These are phyloP conservation scores for Colletotrichum liaoningense DNA, from an alignment of 2,329 filamentous ascomycete species.

Conservation along the genomic window DNA sequence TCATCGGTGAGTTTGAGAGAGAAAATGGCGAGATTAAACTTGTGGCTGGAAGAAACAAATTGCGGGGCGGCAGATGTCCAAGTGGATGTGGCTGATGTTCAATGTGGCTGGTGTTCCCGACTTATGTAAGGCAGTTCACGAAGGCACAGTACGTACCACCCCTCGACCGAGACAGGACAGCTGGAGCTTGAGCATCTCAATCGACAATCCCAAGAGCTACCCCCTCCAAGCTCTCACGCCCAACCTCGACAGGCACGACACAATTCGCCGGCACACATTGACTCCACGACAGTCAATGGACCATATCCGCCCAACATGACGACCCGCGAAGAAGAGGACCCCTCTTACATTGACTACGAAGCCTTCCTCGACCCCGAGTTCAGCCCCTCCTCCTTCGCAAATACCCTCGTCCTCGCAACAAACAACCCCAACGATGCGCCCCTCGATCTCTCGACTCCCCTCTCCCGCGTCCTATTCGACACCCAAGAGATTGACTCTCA, in stretches of 20 bases:
- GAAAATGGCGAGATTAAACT: not conserved
- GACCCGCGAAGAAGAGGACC: slow-evolving; percentile 62
- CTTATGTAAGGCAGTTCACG: not conserved
- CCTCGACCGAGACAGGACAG: slow-evolving; percentile 20
- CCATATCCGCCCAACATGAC: slow-evolving; percentile 41
- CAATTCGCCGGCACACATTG: not conserved
- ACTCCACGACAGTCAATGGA: not conserved
- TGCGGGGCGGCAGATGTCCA: not conserved
- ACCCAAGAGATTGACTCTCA: slow-evolving; percentile 97
- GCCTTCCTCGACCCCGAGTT: slow-evolving; percentile 88
- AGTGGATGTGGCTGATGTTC: fast-evolving
- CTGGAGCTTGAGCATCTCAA: slow-evolving; percentile 19
- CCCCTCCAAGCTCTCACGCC: not conserved
- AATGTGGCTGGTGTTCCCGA: fast-evolving
- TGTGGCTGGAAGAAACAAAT: slow-evolving; percentile 13
- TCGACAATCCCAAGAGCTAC: not conserved
- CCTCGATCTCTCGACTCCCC: slow-evolving; percentile 91
- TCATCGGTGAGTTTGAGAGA: not conserved
- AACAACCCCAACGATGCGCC: slow-evolving; percentile 93
- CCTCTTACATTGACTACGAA: slow-evolving; percentile 96
- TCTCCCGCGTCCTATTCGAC: slow-evolving; percentile 95
- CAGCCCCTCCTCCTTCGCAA: slow-evolving; percentile 84
- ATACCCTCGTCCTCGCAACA: slow-evolving; percentile 86
- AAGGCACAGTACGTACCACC: slow-evolving; percentile 7
- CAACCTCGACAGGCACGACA: too few species aligned